phyloP scores from a whole-genome alignment of 345 rosid species.

The Bruguiera gymnorhiza region DNA sequence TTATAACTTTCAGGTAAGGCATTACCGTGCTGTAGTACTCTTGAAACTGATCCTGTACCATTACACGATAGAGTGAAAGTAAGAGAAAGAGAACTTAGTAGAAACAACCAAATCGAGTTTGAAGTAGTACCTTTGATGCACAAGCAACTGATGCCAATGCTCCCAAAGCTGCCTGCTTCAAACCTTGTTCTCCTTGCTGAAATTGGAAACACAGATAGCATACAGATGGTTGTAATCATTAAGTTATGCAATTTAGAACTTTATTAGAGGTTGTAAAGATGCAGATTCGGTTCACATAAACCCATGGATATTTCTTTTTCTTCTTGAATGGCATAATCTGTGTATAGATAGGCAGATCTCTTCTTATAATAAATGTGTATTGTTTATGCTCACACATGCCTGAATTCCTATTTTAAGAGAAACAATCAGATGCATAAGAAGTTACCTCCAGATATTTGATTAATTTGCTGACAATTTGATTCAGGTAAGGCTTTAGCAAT shows the following conservation, averaged over 20 bases:
- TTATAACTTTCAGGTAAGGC: conserved; percentile 33
- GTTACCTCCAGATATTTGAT: conserved; percentile 7
- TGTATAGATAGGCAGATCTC: too few species aligned
- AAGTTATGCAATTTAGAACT: too few species aligned
- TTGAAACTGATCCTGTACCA: conserved; percentile 18
- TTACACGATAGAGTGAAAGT: too few species aligned
- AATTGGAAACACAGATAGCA: not conserved
- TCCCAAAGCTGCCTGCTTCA: conserved; percentile 9
- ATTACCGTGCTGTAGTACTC: conserved; percentile 30
- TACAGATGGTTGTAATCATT: not conserved
- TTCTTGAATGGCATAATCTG: not conserved
- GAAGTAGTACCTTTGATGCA: not conserved
- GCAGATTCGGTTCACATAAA: too few species aligned
- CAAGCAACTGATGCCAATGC: conserved; percentile 6
- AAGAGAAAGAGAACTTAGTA: not conserved
- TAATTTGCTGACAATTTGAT: not conserved
- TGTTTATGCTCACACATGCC: too few species aligned
- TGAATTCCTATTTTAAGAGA: too few species aligned
- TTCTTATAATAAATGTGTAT: too few species aligned
- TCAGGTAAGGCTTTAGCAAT: not conserved
- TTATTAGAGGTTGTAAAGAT: too few species aligned
- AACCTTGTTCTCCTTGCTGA: not conserved
- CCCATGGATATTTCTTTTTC: too few species aligned
- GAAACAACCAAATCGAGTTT: not conserved
- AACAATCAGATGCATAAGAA: too few species aligned